Evolutionary conservation across 2,329 filamentous ascomycete genomes (phyloP), one percentile per base, ranked within the genome.

Genomic region (Pseudocercospora pini-densiflorae): DNA sequence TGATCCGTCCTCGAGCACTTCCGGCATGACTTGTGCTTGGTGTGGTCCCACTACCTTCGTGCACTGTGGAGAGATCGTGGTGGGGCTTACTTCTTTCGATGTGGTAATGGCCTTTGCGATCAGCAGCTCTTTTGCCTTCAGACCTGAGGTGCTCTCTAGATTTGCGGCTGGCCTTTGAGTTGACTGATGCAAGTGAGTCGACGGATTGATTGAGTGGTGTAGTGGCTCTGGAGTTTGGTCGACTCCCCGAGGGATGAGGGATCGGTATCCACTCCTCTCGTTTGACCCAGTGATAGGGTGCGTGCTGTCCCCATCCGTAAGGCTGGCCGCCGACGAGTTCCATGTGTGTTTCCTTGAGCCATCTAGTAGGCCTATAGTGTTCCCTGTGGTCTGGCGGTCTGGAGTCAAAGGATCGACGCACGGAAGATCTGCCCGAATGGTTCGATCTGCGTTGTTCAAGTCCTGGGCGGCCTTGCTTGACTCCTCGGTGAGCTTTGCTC

Each of bases 131-230:
- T 31, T 24, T 31, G 16, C 16, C 16, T 2, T 27, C 51, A 9
- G 24, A 2, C 51, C 21, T 27, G 51, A 19, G 23, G 24, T 19
- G 51, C 23, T 33, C 51, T 31, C 5, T 55, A 19, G 51, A 55
- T 29, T 19, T 24, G 27, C 51, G 21, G 27, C 23, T n/a, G 27
- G 24, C 12, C 33, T 27, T 27, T 9, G 51, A 27, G 51, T n/a
- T 27, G 27, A 31, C 27, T 27, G 51, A 27, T n/a, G 16, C 27
- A 31, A 55, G 51, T 27, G 23, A 27, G 16, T 55, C 51, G 27
- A 27, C 23, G 8, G 51, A 55, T 55, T 27, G 23, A 31, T 55
- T 55, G n/a, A 55, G 51, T n/a, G 51, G 51, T 31, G 51, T 55
- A 23, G 24, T 55, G 51, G 16, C 51, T 5, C n/a, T 43, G 16